Evolutionary conservation across 306 rosid genomes (phyloP), one percentile per base, ranked within the genome.

Genomic region (Cotoneaster glaucophyllus): DNA sequence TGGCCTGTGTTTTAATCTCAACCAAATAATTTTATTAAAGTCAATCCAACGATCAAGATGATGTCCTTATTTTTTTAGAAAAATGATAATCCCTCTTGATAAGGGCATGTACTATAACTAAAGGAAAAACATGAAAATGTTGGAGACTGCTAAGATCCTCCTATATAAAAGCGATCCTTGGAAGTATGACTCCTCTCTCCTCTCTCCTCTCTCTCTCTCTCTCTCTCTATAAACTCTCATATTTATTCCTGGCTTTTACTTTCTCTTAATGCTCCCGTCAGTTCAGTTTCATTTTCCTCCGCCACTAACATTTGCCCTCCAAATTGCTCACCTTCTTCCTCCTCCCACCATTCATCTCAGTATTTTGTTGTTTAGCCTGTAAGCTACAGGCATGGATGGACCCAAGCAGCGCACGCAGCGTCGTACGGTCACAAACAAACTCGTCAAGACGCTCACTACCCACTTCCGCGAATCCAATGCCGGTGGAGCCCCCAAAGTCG

Each of bases 351-450:
- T 29, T 17, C 54, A 29, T 26, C 32, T 62, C 68, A 15, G 37
- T 61, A 45, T 44, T 8, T 18, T 17, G 43, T 11, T 37, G 29
- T 63, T 48, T 48, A 48, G 53, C 53, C 53, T 15, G 22, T 29
- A 4, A 2, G 11, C 67, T 2, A 26, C 39, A 15, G 34, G 29
- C 78, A 81, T 74, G 78, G 64, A 67, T 37, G 62, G 61, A 1
- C 29, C 76, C 17, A 83, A 69, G 7, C 53, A 48, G 48, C 69
- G 48, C 71, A 63, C 69, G 31, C 90, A 82, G 69, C 68, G 72
- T 32, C 65, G 71, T 25, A 67, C 70, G 12, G 26, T 86, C 37
- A 84, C 83, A 1, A 78, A 53, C 39, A 89, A 87, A 70, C 13
- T 77, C 2, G 78, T 80, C 59, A 62, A 70, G 14, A 43, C 73